Percentiles rank a stretch among this genome's conserved stretches.
Conservation (phyloP, 2,329 filamentous ascomycete genomes). For the Phialemonium atrogriseum region DNA sequence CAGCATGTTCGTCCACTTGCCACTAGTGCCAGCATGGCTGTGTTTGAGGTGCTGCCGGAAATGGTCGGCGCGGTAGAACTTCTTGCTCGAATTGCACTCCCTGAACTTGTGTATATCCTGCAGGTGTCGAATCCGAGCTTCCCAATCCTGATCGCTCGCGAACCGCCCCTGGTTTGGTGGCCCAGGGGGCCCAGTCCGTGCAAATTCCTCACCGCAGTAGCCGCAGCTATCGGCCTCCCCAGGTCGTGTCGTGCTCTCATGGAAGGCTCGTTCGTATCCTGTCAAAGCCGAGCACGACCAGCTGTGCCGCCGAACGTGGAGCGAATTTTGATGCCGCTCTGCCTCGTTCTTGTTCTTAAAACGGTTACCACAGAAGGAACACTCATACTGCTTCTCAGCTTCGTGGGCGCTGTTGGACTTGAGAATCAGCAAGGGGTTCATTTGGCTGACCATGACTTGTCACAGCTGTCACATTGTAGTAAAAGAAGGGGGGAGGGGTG, state of each 20-base stretch:
- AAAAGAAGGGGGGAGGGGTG: neutral
- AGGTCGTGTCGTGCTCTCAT: constrained; percentile 62
- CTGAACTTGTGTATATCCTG: constrained; percentile 92
- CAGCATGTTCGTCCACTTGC: constrained; percentile 98
- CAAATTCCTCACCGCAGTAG: constrained; percentile 91
- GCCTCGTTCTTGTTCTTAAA: constrained; percentile 99
- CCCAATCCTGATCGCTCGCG: constrained; percentile 79
- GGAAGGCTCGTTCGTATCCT: constrained; percentile 74
- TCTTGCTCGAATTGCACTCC: constrained; percentile 97
- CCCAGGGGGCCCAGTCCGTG: constrained; percentile 36
- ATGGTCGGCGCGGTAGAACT: constrained; percentile 95
- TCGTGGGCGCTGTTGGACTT: constrained; percentile 61
- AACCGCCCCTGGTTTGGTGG: constrained; percentile 23
- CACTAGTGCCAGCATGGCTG: constrained; percentile 89
- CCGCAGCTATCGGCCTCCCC: constrained; percentile 75
- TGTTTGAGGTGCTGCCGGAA: constrained; percentile 98
- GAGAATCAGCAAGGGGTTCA: constrained; percentile 12
- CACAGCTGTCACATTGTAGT: too few relatives aligned
- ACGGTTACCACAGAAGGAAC: constrained; percentile 83
- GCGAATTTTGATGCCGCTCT: constrained; percentile 89
- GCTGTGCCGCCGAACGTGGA: constrained; percentile 85
- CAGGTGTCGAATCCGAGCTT: constrained; percentile 75
- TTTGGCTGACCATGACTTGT: too few relatives aligned
- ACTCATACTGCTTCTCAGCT: constrained; percentile 94
- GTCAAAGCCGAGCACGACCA: constrained; percentile 92